Conservation (phyloP, 176 grass and related monocot species). For the Zoysia pacifica region DNA sequence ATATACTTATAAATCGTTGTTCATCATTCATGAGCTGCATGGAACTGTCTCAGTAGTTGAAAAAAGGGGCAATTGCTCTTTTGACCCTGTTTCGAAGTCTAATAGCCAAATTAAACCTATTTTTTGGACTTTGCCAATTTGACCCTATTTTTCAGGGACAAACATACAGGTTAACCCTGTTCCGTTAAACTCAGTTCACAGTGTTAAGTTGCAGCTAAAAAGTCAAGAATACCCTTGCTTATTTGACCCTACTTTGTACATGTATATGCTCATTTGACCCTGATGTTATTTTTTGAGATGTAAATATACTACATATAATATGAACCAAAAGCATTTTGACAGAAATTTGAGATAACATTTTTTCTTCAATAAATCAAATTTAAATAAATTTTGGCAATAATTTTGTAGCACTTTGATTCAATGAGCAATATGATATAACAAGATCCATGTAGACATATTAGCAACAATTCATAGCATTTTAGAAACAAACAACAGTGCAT, state of each 20-base stretch:
- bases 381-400: neutral
- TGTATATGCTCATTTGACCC: neutral
- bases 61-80: neutral
- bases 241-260: neutral
- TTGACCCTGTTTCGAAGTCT: neutral
- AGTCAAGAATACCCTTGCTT: neutral
- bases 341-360: too few relatives aligned
- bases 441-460: neutral
- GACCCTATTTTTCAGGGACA: neutral
- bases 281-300: neutral
- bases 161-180: neutral
- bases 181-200: neutral
- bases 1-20: constrained; percentile 27
- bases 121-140: neutral
- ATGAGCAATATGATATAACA: neutral
- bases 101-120: neutral
- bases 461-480: neutral
- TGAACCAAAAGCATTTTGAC: too few relatives aligned
- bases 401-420: neutral
- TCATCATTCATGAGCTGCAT: constrained; percentile 3
- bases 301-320: too few relatives aligned
- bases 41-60: neutral
- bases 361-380: neutral
- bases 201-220: neutral
- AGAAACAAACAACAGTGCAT: neutral